phyloP scores from a whole-genome alignment of 176 grass and related monocot species.

The Ensete ventricosum region DNA sequence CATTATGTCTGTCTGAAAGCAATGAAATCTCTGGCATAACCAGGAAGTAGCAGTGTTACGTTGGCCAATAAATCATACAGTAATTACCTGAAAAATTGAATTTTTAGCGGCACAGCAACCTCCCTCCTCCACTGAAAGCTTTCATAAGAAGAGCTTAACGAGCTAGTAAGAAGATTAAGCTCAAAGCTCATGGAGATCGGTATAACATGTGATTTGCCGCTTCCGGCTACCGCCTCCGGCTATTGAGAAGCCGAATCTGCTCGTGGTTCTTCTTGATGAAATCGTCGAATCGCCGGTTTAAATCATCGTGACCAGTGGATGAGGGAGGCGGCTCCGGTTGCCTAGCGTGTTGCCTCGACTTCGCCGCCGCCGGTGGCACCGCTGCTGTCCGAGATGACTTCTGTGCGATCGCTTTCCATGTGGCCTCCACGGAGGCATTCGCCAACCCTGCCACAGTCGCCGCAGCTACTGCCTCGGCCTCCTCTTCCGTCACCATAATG shows the following conservation, averaged over 20 bases:
- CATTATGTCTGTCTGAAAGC: no score
- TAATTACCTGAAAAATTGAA: neutral
- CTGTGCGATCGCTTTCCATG: conserved; percentile 74
- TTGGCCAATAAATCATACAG: neutral
- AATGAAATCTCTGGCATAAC: no score
- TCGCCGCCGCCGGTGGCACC: neutral
- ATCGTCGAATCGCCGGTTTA: conserved; percentile 70
- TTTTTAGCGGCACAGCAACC: neutral
- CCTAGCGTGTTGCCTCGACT: neutral
- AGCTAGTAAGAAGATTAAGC: neutral
- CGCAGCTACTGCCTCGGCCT: conserved; percentile 7
- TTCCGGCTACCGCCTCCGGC: neutral
- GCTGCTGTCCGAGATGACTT: conserved; percentile 29
- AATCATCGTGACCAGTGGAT: conserved; percentile 43
- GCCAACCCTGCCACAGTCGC: neutral
- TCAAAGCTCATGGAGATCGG: neutral
- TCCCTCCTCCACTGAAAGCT: neutral
- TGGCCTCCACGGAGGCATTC: conserved; percentile 70
- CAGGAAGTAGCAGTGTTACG: no score
- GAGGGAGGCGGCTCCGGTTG: conserved; percentile 9
- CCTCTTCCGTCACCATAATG: neutral
- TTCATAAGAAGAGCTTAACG: neutral
- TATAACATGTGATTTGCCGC: neutral
- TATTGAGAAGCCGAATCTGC: conserved; percentile 23
- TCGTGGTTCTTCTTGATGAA: conserved; percentile 82